Evolutionary conservation across 495 filamentous ascomycete genomes (phyloP), one percentile per base, ranked within the genome.

Genomic region (Peziza echinospora): DNA sequence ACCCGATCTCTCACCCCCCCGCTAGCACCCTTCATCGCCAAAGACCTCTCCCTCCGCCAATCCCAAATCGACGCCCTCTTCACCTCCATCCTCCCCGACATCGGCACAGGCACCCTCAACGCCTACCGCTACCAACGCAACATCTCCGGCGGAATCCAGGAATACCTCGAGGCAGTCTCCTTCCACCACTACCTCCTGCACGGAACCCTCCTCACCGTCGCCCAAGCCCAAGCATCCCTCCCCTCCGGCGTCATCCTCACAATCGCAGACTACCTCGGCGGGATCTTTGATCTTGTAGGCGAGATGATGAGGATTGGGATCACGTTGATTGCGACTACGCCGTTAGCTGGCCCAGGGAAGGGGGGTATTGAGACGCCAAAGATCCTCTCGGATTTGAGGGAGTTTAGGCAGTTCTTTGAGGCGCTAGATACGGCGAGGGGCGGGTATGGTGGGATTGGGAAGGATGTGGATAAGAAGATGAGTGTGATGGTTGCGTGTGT

Each of bases 241-340:
- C 69, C 71, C 0, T 57, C 55, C 0, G 66, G 65, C 6, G 66
- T 93, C 34, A 55, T 62, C 11, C 59, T 82, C n/a, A 82, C 82
- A 4, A 69, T 73, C 22, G 76, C 86, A 7, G 89, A 97, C 60
- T 96, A 93, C 58, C 54, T 93, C 22, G 78, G 91, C 49, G 89
- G 91, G 5, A 64, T 97, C 6, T 93, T 93, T 53, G 89, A 97
- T 61, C 67, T 94, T 43, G 79, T 80, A 0, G 89, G 89, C 8
- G 89, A 97, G 62, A 70, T 96, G 64, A 97, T 97, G 89, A 71
- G 84, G 24, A 94, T 92, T 62, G 84, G 82, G 0, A 87, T 93
- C 25, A 83, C 82, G 13, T 70, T 72, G 17, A 79, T 83, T 54
- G 80, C 80, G 0, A 74, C 78, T 16, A 68, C 56, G 42, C 77